Base-by-base conservation (phyloP, 257 asterid species). In the Mentha longifolia region DNA sequence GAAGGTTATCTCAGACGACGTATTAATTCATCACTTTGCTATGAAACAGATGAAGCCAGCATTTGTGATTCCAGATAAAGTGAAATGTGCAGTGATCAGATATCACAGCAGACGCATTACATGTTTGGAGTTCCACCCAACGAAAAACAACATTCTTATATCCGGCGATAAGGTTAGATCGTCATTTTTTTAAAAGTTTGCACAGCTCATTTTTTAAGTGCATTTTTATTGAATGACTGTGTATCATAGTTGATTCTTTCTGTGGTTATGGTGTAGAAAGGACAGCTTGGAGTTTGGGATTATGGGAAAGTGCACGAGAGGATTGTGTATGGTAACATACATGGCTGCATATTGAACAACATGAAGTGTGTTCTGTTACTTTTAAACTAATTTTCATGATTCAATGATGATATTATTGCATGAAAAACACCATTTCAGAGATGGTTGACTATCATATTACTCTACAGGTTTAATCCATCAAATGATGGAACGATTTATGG, bases 281-380 rank as follows among this genome's bases (percentile, higher is more conserved):
- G 99, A 54, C 99, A 94, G 80, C 91, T 94, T 83, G 99, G 99
- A 77, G 91, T 94, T 65, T 94, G 97, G 99, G 97, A 94, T 87
- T 94, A 87, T 57, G 84, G 35, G 22, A 89, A 88, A 82, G 97
- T 88, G 74, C 84, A 89, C 52, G 97, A 94, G 86, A 92, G 77
- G 85, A 88, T 83, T 12, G 97, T 94, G 14, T 94, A 94, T 78
- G 82, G 84, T 39, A 84, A 91, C 72, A 76, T 93, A 70, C 99
- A 94, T 72, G 77, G 85, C 64, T 91, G 97, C 83, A 86, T 94
- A 47, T 84, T 94, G 74, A 94, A 94, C 81, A 94, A 87, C 81
- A 83, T 94, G 90, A 91, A 88, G 99, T 94, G 83, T 87, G 97
- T 78, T 45, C 49, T 64, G 8, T 30, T 70, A 22, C 30, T 62